phyloP scores from a whole-genome alignment of 768 basidiomycete genomes.

The Serendipita vermifera region DNA sequence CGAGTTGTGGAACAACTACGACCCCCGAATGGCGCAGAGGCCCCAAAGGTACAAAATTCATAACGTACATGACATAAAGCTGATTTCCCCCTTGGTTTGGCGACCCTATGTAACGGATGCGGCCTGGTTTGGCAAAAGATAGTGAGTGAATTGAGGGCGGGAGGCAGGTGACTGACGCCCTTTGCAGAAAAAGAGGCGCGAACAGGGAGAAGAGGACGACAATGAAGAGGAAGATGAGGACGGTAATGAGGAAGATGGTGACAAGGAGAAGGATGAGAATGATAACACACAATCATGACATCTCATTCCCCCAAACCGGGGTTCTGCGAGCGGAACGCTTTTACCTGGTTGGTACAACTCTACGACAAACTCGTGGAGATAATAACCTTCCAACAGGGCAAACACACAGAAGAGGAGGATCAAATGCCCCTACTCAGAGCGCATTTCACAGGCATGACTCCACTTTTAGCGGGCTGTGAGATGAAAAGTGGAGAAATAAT shows the following conservation, averaged over 20 bases:
- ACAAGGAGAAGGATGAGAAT: no score
- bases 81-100: background rate
- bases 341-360: no score
- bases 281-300: no score
- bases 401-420: no score
- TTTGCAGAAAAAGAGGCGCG: background rate
- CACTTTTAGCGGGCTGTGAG: no score
- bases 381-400: no score
- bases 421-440: no score
- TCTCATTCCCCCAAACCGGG: no score
- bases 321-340: no score
- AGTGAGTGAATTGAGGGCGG: background rate
- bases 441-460: no score
- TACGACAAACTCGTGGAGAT: no score
- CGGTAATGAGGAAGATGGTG: background rate
- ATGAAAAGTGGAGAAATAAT: no score
- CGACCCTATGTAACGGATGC: conserved; percentile 1
- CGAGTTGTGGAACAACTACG: background rate
- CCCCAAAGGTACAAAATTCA: background rate
- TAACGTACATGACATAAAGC: background rate
- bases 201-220: background rate
- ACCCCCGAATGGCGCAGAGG: conserved; percentile 5
- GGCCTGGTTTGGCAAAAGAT: background rate
- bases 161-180: background rate
- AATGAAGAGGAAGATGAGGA: background rate